Evolutionary conservation across 345 rosid genomes (phyloP), one percentile per base, ranked within the genome.

Genomic region (Lagerstroemia speciosa): DNA sequence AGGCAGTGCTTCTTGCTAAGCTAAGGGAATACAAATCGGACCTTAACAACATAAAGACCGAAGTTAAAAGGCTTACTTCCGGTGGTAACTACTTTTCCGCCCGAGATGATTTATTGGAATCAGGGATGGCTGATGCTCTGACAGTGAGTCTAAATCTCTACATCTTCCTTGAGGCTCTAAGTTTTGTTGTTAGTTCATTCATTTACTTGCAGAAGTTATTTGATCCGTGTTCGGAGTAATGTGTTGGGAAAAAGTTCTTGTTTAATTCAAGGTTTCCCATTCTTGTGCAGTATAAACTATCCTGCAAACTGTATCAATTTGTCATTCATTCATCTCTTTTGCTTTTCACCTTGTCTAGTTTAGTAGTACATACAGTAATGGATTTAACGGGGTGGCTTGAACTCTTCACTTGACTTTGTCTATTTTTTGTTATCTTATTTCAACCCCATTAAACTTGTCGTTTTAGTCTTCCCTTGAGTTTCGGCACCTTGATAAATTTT

Each of bases 1-100:
- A 86, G 77, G 86, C 87, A 22, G 79, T 71, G 61, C 97, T 89
- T 75, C 91, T 91, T 64, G 76, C 84, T 69, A 91, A 91, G 79
- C 58, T 91, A 62, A 78, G 96, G 82, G 97, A 91, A 73, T 91
- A 85, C 70, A 91, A 87, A 71, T 86, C 97, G 32, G 97, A 91
- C 82, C 77, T 89, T 36, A 89, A 87, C 89, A 89, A 89, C 77
- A 80, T 91, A 69, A 91, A 91, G 76, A 84, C 73, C 41, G 89
- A 86, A 82, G 81, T 79, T 26, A 89, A 87, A 80, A n/a, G 90
- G 73, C 78, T 89, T 66, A 73, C 78, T 10, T 78, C 87, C 67
- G 89, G 82, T 38, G 78, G 76, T 69, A 64, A 76, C 72, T 81
- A 83, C 50, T 78, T 83, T 38, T 72, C 90, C 82, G 90, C 89